Percentiles rank a stretch among this genome's conserved stretches.
Evolutionary conservation across 257 asterid genomes (phyloP).

Genomic region (Solanum tarapatanum): DNA sequence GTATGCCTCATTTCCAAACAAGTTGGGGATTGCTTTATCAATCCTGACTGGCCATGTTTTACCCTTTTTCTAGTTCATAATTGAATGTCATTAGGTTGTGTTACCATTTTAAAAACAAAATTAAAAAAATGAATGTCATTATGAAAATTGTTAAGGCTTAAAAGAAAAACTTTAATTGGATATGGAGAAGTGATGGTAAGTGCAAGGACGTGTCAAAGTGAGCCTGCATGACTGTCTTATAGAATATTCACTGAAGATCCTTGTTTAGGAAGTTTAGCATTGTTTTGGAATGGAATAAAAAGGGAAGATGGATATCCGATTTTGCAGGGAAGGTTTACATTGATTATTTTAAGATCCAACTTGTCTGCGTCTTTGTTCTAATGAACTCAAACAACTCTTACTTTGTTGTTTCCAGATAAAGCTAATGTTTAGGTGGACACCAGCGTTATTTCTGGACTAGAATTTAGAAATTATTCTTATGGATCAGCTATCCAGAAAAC

Average conservation of each 20-base stretch:
- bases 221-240: not conserved
- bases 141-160: not conserved
- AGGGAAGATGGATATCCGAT: not conserved
- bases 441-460: not conserved
- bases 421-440: not conserved
- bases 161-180: not conserved
- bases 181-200: not conserved
- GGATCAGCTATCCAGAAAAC: not conserved
- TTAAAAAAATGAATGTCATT: not conserved
- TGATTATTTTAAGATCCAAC: not conserved
- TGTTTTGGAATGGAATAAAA: not conserved
- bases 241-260: not conserved
- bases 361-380: not conserved
- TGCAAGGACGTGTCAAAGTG: not conserved
- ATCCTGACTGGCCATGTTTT: not conserved
- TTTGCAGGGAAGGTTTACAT: not conserved
- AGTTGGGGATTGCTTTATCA: not conserved
- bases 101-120: not conserved
- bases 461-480: not conserved
- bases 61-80: not conserved
- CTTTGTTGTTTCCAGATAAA: not conserved
- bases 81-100: not conserved
- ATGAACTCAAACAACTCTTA: not conserved
- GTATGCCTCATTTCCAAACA: not conserved
- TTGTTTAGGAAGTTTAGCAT: not conserved